Base-by-base conservation (phyloP, 2,329 filamentous ascomycete genomes). In the Aureobasidium pullulans region DNA sequence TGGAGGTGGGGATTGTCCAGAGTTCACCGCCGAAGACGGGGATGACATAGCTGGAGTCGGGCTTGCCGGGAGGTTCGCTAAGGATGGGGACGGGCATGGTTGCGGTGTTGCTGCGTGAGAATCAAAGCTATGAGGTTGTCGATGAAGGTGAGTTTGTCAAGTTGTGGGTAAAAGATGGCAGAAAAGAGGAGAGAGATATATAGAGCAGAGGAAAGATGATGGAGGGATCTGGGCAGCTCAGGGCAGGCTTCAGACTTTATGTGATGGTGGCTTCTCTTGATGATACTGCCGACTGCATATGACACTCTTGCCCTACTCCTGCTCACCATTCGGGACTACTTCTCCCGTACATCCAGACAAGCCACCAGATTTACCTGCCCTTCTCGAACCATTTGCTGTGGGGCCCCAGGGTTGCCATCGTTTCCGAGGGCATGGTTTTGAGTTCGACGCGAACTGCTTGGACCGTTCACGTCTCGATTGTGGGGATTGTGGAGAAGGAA, bases 1-100 rank as follows among this genome's bases (percentile, higher is more conserved):
- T 60, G 31, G 57, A 60, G 31, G 57, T 60, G 10, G 57, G 57
- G 23, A 60, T 60, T 46, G 57, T 60, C 57, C 57, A 60, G 29
- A 60, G 48, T 13, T 60, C 57, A 39, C 48, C 47, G 32, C 48
- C 48, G 40, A 47, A 53, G 13, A 60, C 47, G 29, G 57, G 48
- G 34, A 60, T 23, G 3, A 53, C 48, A 16, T 60, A 60, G 57
- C 39, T 50, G 8, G 49, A 42, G 36, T 60, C 48, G 11, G 50
- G 44, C 34, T 40, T 53, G 31, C 60, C 56, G 9, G 57, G 57
- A 16, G 46, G 52, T 29, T 59, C 29, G 44, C 56, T 54, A 16
- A 61, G 43, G 16, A 50, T 23, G n/a, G 53, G 52, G 23, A 49
- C 36, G 9, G 60, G 42, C 56, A 53, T 61, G 43, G 28, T 53